A percentile compares a stretch with the other conserved stretches of the same genome.
Evolutionary conservation across 208 protist species (phyloP).

Genomic region (Vickermania spadyakhi): DNA sequence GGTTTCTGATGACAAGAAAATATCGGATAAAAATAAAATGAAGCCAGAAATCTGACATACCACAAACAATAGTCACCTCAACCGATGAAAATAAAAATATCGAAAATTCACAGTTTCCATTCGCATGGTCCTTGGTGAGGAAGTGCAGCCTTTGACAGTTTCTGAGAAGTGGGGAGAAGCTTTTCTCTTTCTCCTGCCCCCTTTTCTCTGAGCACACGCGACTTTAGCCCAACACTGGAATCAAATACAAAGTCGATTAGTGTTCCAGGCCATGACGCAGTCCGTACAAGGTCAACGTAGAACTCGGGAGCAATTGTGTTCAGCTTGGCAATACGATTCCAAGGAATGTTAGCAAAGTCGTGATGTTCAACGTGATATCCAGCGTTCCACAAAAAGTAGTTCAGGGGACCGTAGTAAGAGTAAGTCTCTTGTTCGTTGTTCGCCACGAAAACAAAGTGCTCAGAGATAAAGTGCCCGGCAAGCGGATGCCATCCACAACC

Average conservation of each 20-base stretch:
- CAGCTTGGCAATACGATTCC: constrained; percentile 75
- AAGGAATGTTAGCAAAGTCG: constrained; percentile 94
- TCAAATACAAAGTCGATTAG: constrained; percentile 82
- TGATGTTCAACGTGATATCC: constrained; percentile 97
- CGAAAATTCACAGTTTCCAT: constrained; percentile 13
- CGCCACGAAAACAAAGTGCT: constrained; percentile 87
- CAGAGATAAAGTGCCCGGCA: constrained; percentile 88
- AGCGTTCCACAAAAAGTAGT: constrained; percentile 89
- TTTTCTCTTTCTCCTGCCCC: constrained; percentile 34
- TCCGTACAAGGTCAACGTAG: constrained; percentile 77
- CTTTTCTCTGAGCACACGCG: constrained; percentile 66
- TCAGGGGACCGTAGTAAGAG: constrained; percentile 94
- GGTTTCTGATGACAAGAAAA: neutral
- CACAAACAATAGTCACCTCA: no score
- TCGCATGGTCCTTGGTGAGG: constrained; percentile 35
- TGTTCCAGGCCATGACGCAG: constrained; percentile 69
- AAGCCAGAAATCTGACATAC: neutral
- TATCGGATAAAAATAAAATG: neutral
- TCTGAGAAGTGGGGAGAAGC: constrained; percentile 28
- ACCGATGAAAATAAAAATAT: no score
- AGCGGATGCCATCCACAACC: constrained; percentile 84
- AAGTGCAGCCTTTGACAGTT: constrained; percentile 25
- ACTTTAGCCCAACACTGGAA: constrained; percentile 47
- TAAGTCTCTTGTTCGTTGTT: constrained; percentile 90
- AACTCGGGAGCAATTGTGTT: constrained; percentile 89